phyloP scores from a whole-genome alignment of 805 yeast species.

The Ogataea pini region DNA sequence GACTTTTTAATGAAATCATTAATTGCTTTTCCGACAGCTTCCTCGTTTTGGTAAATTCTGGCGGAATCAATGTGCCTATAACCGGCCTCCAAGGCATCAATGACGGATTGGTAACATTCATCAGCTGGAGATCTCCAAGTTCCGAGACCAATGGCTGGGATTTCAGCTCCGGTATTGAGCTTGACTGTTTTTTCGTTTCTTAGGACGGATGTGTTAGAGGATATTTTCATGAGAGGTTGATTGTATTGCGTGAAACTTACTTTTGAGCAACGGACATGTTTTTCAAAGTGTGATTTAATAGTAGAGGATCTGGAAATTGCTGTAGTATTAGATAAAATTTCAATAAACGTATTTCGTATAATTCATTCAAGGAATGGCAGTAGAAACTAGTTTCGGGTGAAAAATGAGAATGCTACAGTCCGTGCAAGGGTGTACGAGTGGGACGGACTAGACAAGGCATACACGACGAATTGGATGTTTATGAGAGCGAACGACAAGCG shows the following conservation, averaged over 20 bases:
- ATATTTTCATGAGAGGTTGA: too few relatives aligned
- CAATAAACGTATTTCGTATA: too few relatives aligned
- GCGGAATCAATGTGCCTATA: conserved; percentile 79
- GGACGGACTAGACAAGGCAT: too few relatives aligned
- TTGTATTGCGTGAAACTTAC: not conserved
- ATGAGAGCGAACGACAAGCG: too few relatives aligned
- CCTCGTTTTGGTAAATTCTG: conserved; percentile 66
- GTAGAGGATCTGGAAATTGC: too few relatives aligned
- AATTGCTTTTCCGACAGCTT: conserved; percentile 65
- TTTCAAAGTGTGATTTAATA: too few relatives aligned
- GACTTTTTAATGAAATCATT: conserved; percentile 29
- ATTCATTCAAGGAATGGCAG: too few relatives aligned
- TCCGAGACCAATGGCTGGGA: conserved; percentile 73
- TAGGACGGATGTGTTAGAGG: not conserved
- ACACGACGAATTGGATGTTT: too few relatives aligned
- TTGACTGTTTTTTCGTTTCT: conserved; percentile 19
- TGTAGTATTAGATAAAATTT: too few relatives aligned
- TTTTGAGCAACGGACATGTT: not conserved
- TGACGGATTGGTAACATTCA: conserved; percentile 52
- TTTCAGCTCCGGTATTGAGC: conserved; percentile 58
- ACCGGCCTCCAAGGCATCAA: conserved; percentile 62
- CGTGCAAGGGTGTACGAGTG: too few relatives aligned
- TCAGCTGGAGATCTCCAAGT: conserved; percentile 45
- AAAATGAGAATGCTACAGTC: too few relatives aligned
- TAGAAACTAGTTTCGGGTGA: too few relatives aligned